Evolutionary conservation across 23 red algal genomes (phyloP).

Genomic region (Cyanidioschyzon merolae): DNA sequence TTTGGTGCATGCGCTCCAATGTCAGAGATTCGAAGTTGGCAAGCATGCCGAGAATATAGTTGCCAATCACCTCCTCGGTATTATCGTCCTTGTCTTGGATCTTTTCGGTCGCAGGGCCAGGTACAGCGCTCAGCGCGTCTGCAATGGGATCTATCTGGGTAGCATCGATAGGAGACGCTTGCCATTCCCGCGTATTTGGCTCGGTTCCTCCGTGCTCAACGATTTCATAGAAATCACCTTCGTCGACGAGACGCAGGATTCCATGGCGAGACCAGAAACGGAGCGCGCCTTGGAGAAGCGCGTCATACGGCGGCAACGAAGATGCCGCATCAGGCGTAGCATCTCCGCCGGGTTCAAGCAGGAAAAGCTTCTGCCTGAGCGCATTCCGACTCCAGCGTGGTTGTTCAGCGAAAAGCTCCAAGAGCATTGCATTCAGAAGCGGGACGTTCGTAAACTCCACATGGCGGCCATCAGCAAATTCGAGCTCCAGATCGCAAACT

Average conservation of each 20-base stretch:
- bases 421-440: not conserved
- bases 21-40: constrained; percentile 22
- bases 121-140: not conserved
- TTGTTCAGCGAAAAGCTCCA: not conserved
- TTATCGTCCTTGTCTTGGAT: not conserved
- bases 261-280: not conserved
- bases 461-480: not conserved
- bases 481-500: not conserved
- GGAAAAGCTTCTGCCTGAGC: not conserved
- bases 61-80: constrained; percentile 18
- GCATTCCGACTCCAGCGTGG: not conserved
- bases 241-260: not conserved
- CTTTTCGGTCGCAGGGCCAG: not conserved
- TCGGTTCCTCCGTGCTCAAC: not conserved
- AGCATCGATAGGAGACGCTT: not conserved
- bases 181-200: too few relatives aligned
- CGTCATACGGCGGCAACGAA: too few relatives aligned
- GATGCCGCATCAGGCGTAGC: too few relatives aligned
- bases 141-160: not conserved
- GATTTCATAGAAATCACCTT: not conserved
- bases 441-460: not conserved
- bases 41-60: constrained; percentile 22
- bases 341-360: too few relatives aligned
- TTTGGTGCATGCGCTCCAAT: constrained; percentile 27
- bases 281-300: not conserved